Conservation (phyloP, 495 filamentous ascomycete genomes). For the Daldinia loculata region DNA sequence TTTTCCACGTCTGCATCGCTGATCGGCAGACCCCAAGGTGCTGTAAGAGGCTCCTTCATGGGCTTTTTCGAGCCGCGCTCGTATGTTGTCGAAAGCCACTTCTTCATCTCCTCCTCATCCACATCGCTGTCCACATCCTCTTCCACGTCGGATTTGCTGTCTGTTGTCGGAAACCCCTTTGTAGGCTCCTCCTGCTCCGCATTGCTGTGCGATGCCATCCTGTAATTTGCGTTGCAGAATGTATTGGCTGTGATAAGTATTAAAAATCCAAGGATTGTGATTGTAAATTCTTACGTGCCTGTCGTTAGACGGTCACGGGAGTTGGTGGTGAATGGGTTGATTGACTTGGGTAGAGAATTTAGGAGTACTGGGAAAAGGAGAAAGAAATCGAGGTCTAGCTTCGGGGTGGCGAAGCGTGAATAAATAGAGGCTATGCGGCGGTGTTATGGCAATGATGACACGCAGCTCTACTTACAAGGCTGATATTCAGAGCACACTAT, state of each 20-base stretch:
- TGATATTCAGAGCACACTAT: not conserved
- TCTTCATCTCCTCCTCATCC: not conserved
- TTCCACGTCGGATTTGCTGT: not conserved
- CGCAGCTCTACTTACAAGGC: not conserved
- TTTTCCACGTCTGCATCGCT: constrained; percentile 1
- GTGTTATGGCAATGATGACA: not conserved
- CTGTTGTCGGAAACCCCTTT: not conserved
- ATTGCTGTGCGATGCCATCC: not conserved
- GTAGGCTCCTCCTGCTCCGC: not conserved
- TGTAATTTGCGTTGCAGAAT: not conserved
- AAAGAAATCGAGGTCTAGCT: not conserved
- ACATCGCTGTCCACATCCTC: not conserved
- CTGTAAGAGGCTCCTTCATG: constrained; percentile 6
- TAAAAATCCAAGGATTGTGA: not conserved
- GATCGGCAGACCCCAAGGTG: not conserved
- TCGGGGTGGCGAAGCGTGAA: not conserved
- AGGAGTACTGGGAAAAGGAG: not conserved
- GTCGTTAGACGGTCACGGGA: not conserved
- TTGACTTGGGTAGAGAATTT: not conserved
- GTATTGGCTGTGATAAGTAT: not conserved
- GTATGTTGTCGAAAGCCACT: not conserved
- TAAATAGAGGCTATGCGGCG: not conserved
- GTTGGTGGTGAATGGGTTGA: not conserved
- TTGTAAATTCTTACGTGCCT: too few relatives aligned
- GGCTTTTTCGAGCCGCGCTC: not conserved